These are phyloP conservation scores for Chaetomium olivaceum DNA, from an alignment of 2,329 filamentous ascomycete species.

Conservation along the genomic window DNA sequence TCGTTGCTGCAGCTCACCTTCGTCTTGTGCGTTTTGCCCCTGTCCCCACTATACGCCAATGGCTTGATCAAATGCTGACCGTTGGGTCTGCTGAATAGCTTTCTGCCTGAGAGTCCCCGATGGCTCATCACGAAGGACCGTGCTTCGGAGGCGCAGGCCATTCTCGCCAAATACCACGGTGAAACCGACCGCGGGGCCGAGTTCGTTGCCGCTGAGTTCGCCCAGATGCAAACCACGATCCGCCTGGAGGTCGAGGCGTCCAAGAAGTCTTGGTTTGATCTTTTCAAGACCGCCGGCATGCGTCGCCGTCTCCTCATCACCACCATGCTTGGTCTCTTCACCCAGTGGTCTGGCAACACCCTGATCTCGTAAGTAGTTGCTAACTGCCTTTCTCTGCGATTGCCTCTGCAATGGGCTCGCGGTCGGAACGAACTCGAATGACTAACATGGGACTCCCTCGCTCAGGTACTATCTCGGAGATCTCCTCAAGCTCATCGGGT, in stretches of 20 bases:
- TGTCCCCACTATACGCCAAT: not conserved
- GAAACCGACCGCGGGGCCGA: not conserved
- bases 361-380: slow-evolving; percentile 17
- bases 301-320: slow-evolving; percentile 49
- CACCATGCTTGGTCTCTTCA: slow-evolving; percentile 51
- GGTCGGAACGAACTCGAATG: not conserved
- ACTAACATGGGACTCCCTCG: not conserved
- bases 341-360: slow-evolving; percentile 47
- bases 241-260: slow-evolving; percentile 46
- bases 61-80: not conserved
- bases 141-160: not conserved
- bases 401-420: not conserved
- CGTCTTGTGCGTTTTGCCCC: slow-evolving; percentile 34
- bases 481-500: slow-evolving; percentile 13
- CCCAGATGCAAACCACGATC: slow-evolving; percentile 53
- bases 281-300: slow-evolving; percentile 38
- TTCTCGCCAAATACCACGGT: slow-evolving; percentile 16
- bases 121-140: slow-evolving; percentile 40
- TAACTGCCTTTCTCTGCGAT: not conserved
- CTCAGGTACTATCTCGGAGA: slow-evolving; percentile 6
- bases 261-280: slow-evolving; percentile 43
- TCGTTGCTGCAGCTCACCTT: slow-evolving; percentile 44
- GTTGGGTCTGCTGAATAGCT: not conserved
- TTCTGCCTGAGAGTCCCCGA: slow-evolving; percentile 43
- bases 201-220: slow-evolving; percentile 42